Conservation (phyloP, 139 green algal genomes). For the Chlorella sp. region DNA sequence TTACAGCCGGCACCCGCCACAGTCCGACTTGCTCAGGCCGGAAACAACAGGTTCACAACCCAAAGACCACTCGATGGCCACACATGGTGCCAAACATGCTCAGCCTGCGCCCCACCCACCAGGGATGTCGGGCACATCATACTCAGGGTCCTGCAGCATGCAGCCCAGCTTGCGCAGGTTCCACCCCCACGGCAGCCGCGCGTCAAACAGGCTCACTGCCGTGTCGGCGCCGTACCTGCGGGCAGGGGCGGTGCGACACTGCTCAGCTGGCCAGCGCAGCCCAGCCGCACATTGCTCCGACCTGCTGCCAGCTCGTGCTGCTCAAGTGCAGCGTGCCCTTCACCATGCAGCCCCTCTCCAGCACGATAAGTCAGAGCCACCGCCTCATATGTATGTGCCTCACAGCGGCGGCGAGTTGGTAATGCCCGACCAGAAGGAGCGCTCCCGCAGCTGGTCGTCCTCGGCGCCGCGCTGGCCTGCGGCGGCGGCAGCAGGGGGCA, state of each 20-base stretch:
- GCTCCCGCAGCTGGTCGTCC: conserved; percentile 53
- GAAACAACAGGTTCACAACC: no score
- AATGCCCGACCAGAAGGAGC: conserved; percentile 84
- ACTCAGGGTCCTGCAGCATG: conserved; percentile 63
- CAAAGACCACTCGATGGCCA: no score
- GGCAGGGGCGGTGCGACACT: no score
- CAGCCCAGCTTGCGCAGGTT: conserved; percentile 78
- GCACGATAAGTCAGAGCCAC: no score
- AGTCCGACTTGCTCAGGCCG: no score
- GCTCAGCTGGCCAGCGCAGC: no score
- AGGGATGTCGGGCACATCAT: conserved; percentile 43
- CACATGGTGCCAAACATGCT: no score
- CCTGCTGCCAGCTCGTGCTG: no score
- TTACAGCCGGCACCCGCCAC: no score
- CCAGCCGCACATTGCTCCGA: no score
- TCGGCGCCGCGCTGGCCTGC: neutral
- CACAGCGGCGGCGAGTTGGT: conserved; percentile 36
- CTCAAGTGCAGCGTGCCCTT: no score
- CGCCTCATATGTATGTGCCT: neutral
- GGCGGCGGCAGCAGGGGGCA: neutral
- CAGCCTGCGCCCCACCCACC: conserved; percentile 3
- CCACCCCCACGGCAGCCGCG: conserved; percentile 59
- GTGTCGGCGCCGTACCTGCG: conserved; percentile 85
- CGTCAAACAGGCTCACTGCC: conserved; percentile 79
- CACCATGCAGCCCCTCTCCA: no score